Evolutionary conservation across 306 rosid species (phyloP).

Genomic region (Oxytropis ochrocephala): DNA sequence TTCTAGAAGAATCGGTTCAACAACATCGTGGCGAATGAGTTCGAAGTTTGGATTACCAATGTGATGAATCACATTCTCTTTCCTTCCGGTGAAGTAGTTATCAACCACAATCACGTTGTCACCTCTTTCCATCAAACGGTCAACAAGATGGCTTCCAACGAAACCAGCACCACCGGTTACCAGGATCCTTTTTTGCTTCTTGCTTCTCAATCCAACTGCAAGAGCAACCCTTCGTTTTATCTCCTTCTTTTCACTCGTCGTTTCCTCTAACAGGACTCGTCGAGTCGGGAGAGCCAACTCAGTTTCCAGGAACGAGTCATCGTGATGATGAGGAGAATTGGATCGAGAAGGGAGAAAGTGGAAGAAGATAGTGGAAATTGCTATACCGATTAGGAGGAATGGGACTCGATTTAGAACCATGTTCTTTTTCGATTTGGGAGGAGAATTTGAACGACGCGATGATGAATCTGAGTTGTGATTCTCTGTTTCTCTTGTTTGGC

Average conservation of each 20-base stretch:
- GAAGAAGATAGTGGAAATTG: slow-evolving; percentile 32
- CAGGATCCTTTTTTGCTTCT: slow-evolving; percentile 47
- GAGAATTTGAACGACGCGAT: not conserved
- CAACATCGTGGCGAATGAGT: slow-evolving; percentile 91
- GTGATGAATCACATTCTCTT: slow-evolving; percentile 66
- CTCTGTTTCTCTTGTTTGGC: slow-evolving; percentile 10
- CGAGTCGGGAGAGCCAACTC: slow-evolving; percentile 31
- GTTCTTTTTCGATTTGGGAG: not conserved
- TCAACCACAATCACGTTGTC: slow-evolving; percentile 82
- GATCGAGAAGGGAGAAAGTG: slow-evolving; percentile 8
- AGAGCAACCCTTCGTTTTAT: slow-evolving; percentile 33
- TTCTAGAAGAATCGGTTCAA: slow-evolving; percentile 72
- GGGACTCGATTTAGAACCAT: slow-evolving; percentile 6
- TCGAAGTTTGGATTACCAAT: slow-evolving; percentile 77
- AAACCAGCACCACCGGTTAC: slow-evolving; percentile 98
- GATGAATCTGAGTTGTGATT: not conserved
- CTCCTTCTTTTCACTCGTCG: not conserved
- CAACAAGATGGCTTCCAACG: slow-evolving; percentile 92
- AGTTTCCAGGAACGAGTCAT: not conserved
- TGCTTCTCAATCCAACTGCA: slow-evolving; percentile 24
- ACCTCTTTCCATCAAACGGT: slow-evolving; percentile 73
- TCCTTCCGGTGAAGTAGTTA: slow-evolving; percentile 81
- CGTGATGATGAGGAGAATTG: not conserved
- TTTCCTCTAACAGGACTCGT: slow-evolving; percentile 41
- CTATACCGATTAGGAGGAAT: slow-evolving; percentile 29